Conservation (phyloP, 306 rosid species). For the Sphenostylis stenocarpa region DNA sequence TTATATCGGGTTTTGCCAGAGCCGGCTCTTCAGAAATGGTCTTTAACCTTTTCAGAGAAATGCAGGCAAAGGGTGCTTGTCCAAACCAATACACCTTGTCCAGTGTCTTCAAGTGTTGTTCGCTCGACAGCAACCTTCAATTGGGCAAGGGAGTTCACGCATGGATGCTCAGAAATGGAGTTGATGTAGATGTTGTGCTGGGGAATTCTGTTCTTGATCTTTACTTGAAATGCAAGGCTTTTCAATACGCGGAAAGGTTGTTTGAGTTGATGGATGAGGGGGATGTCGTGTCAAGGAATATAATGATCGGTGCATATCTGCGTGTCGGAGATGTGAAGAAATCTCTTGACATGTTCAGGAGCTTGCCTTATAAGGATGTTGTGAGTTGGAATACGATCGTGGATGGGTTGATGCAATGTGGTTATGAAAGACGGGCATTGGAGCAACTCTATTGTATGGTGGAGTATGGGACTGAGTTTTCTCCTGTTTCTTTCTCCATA, state of each 20-base stretch:
- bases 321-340: conserved; percentile 56
- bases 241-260: conserved; percentile 54
- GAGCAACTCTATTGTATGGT: conserved; percentile 70
- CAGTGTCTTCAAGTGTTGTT: conserved; percentile 63
- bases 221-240: conserved; percentile 64
- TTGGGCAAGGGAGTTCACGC: conserved; percentile 72
- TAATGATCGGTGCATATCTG: conserved; percentile 66
- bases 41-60: conserved; percentile 56
- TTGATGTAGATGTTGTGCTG: conserved; percentile 66
- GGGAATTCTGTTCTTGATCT: conserved; percentile 75
- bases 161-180: conserved; percentile 71
- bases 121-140: conserved; percentile 45
- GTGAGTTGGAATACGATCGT: conserved; percentile 86
- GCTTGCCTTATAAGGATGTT: conserved; percentile 60
- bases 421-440: conserved; percentile 52
- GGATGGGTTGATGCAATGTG: conserved; percentile 68
- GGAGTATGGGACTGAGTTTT: conserved; percentile 43
- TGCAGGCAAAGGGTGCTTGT: conserved; percentile 58
- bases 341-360: conserved; percentile 62
- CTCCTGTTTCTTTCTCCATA: conserved; percentile 59
- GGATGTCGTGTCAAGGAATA: conserved; percentile 64
- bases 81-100: conserved; percentile 78
- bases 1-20: conserved; percentile 73
- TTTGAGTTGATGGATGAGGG: conserved; percentile 54
- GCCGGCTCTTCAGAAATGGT: conserved; percentile 45